Conservation (phyloP, 1,284 basidiomycete genomes). For the Ceratobasidium sp. region DNA sequence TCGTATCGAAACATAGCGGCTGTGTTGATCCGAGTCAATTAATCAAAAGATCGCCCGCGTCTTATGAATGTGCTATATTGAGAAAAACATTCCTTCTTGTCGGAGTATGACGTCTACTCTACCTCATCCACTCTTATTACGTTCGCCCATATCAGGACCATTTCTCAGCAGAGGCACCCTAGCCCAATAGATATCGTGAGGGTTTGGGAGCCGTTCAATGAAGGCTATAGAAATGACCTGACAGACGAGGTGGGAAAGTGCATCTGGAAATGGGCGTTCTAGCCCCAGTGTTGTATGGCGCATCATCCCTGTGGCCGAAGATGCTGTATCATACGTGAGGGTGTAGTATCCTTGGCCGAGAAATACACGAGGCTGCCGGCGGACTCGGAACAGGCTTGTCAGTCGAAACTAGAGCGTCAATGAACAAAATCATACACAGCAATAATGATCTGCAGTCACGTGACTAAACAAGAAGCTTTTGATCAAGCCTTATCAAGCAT, state of each 20-base stretch:
- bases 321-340: constrained; percentile 2
- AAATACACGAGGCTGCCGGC: neutral
- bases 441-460: constrained; percentile 21
- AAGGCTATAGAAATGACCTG: neutral
- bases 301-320: constrained; percentile 16
- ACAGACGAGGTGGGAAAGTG: neutral
- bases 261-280: neutral
- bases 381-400: neutral
- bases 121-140: neutral
- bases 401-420: constrained; percentile 1
- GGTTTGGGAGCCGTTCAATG: neutral
- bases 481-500: neutral
- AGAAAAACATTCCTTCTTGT: neutral
- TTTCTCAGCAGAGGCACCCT: neutral
- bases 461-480: too few species aligned
- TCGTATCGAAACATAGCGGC: constrained; percentile 1
- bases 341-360: constrained; percentile 9
- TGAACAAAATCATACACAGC: neutral
- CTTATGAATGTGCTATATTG: neutral
- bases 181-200: neutral
- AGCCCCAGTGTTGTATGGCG: neutral
- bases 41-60: constrained; percentile 6
- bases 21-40: constrained; percentile 29
- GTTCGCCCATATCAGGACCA: neutral
- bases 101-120: neutral